Base-by-base conservation (phyloP, 305 asterid species). In the Fraxinus greggii region DNA sequence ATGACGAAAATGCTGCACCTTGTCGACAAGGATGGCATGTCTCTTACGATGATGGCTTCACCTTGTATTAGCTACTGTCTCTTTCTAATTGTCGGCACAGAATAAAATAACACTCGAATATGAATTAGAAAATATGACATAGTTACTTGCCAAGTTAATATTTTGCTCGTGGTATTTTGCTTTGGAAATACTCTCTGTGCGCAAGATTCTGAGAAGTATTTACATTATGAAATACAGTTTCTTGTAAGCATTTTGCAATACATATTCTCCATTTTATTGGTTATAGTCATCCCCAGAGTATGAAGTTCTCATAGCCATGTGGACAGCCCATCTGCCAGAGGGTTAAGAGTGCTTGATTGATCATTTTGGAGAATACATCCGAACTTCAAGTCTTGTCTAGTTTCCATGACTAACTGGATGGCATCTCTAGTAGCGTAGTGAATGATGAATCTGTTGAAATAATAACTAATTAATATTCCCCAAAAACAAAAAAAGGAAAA, bases 1-100 rank as follows among this genome's bases (percentile, higher is more conserved):
- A 83, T 15, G 90, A 84, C 42, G 91, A 88, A 78, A 79, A 89
- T 29, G 91, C 93, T 21, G 82, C 88, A 0, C 91, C 96, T 72
- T 93, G 94, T 76, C 87, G 76, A 35, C 83, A 75, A 24, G 92
- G 89, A 48, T 56, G 87, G 69, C 92, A 89, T 24, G 88, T 87
- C 1, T 86, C 89, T 0, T 86, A 87, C 1, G 90, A 89, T 1
- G 92, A 89, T 33, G 90, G 90, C 35, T 87, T 84, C 85, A 87
- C 89, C 40, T 24, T 89, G 42, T 82, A 83, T 36, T 88, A 72
- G 82, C 59, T 65, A 42, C 63, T 17, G 23, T 51, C 24, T 0
- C 63, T 51, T n/a, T n/a, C 63, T 51, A n/a, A 51, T 51, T 51
- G 8, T 51, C 63, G 1, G 5, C 24, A 51, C 3, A 17, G 6